Evolutionary conservation across 2,329 filamentous ascomycete genomes (phyloP), one percentile per base, ranked within the genome.

Genomic region (Aspergillus felis): DNA sequence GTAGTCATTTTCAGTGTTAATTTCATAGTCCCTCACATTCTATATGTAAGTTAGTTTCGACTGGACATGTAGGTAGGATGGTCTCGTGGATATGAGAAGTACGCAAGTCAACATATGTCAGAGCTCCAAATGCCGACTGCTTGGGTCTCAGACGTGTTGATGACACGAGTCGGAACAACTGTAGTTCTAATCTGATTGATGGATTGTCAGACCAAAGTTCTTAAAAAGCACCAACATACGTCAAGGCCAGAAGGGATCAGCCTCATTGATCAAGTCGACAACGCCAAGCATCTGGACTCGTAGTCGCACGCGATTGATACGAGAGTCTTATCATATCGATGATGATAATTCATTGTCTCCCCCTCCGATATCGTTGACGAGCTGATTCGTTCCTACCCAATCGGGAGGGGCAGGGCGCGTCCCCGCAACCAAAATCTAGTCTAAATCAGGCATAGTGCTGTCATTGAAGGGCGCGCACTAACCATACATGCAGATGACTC

Each of bases 391-490:
- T 9, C 14, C 42, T 57, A 25, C 59, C 50, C 5, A 44, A 48
- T 57, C 41, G 27, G 51, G 46, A 53, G 53, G 57, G 56, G 10
- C 28, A 4, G 50, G 29, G 29, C 20, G 50, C 46, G 48, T 47
- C 56, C 50, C 56, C 56, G 58, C 56, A 41, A 7, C 5, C n/a
- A 27, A 20, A 24, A 4, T 14, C n/a, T 53, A 59, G 44, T 12
- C 69, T 64, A 3, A 20, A 61, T 56, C 20, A 56, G 62, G 69
- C 14, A 63, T 68, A 52, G 69, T 61, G 63, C 58, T 72, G 69
- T 66, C 69, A 67, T 61, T 56, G 56, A 68, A 71, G 68, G 69
- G 68, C 68, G 68, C 57, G 65, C 60, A 60, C 51, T 56, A 56
- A 50, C 44, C 55, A 54, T 50, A 51, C 5, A 17, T 25, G 50